These are phyloP conservation scores for Rhizoclosmatium hyalinum DNA, from an alignment of 371 early-diverging fungal genomes.

Conservation along the genomic window DNA sequence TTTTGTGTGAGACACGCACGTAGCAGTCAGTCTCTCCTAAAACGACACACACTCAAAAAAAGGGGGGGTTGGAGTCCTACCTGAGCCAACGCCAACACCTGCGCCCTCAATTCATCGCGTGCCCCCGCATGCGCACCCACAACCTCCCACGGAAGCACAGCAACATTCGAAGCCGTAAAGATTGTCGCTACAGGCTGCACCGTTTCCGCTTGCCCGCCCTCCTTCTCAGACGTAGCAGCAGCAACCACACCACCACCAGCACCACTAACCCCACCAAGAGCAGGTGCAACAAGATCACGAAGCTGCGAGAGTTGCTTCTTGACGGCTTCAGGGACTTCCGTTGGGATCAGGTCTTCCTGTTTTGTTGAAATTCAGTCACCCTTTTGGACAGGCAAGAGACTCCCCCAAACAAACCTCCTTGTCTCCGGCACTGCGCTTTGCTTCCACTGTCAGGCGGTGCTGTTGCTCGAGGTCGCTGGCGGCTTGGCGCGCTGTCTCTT, in stretches of 20 bases:
- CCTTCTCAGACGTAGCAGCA: not conserved
- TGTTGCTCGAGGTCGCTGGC: conserved; percentile 15
- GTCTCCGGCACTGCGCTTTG: conserved; percentile 19
- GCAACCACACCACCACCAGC: not conserved
- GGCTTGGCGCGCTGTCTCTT: not conserved
- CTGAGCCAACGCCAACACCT: conserved; percentile 66
- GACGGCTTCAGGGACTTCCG: not conserved
- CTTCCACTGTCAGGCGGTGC: conserved; percentile 31
- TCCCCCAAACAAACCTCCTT: conserved; percentile 2
- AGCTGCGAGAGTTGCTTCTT: not conserved
- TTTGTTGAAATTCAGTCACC: too few species aligned
- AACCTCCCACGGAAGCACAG: conserved; percentile 13
- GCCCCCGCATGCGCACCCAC: conserved; percentile 7
- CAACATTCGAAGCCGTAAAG: not conserved
- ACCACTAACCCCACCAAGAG: not conserved
- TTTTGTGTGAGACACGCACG: not conserved
- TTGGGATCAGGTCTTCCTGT: not conserved
- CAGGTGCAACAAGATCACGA: not conserved
- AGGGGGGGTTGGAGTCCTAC: conserved; percentile 38
- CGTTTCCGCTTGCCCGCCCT: not conserved
- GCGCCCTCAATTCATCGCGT: conserved; percentile 61
- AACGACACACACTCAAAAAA: not conserved
- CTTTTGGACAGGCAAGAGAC: too few species aligned
- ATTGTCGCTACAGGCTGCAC: not conserved
- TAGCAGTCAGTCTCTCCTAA: not conserved